Conservation (phyloP, 2,329 filamentous ascomycete genomes). For the Ilyonectria sp. region DNA sequence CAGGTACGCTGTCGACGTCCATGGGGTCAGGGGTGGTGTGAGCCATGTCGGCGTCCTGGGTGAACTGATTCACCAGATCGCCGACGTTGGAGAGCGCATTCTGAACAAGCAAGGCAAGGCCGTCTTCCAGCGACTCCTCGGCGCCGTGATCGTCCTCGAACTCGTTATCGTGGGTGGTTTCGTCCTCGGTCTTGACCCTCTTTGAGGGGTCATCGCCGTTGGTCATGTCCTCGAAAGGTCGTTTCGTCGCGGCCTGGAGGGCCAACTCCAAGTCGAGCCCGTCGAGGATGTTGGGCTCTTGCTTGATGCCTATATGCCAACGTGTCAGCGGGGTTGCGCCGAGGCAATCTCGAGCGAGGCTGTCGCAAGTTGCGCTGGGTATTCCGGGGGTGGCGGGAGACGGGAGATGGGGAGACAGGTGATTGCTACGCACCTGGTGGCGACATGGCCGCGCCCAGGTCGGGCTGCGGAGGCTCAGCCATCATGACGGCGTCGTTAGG, state of each 20-base stretch:
- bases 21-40: constrained; percentile 51
- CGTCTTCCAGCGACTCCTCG: constrained; percentile 53
- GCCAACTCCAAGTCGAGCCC: constrained; percentile 54
- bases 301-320: constrained; percentile 54
- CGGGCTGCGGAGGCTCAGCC: constrained; percentile 59
- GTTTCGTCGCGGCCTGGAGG: constrained; percentile 56
- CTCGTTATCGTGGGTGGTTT: constrained; percentile 39
- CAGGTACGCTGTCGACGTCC: constrained; percentile 51
- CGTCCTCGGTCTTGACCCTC: constrained; percentile 52
- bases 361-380: constrained; percentile 21
- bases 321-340: constrained; percentile 44
- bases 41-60: constrained; percentile 42
- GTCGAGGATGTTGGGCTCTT: constrained; percentile 55
- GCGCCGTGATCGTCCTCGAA: constrained; percentile 41
- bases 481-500: constrained; percentile 54
- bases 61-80: constrained; percentile 55
- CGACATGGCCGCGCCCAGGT: constrained; percentile 53
- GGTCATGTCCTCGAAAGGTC: constrained; percentile 53
- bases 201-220: constrained; percentile 52
- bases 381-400: constrained; percentile 28
- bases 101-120: constrained; percentile 56
- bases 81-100: constrained; percentile 59
- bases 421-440: constrained; percentile 53
- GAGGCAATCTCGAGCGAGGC: constrained; percentile 27
- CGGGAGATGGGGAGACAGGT: constrained; percentile 7